phyloP scores from a whole-genome alignment of 2,329 filamentous ascomycete genomes.

The Diaporthe sp. region DNA sequence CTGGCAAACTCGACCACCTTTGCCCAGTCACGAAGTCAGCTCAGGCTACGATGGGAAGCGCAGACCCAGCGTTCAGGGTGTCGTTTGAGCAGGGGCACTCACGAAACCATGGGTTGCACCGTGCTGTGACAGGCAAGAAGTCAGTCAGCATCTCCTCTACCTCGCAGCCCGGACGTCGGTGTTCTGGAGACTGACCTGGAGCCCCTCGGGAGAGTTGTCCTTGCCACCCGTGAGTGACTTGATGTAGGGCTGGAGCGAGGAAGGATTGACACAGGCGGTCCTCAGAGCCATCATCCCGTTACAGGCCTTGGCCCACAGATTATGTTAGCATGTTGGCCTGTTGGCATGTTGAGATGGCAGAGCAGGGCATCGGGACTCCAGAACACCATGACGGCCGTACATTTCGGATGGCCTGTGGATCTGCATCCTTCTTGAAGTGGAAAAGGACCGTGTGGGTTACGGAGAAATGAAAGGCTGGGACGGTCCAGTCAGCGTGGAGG shows the following conservation, averaged over 20 bases:
- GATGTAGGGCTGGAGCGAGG: slow-evolving; percentile 70
- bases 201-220: slow-evolving; percentile 73
- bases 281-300: slow-evolving; percentile 60
- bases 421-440: slow-evolving; percentile 47
- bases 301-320: slow-evolving; percentile 46
- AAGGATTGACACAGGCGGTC: slow-evolving; percentile 72
- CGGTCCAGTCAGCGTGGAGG: slow-evolving; percentile 1
- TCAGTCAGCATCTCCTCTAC: neutral
- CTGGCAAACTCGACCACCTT: slow-evolving; percentile 73
- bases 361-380: neutral
- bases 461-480: slow-evolving; percentile 25
- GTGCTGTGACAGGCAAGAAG: neutral
- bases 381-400: slow-evolving; percentile 44
- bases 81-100: neutral
- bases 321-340: neutral
- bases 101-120: slow-evolving; percentile 23
- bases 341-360: neutral
- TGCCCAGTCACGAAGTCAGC: neutral
- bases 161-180: neutral
- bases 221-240: slow-evolving; percentile 68
- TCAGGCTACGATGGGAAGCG: neutral
- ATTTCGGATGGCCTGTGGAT: slow-evolving; percentile 48
- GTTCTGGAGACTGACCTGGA: slow-evolving; percentile 61
- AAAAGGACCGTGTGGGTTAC: slow-evolving; percentile 49
- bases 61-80: neutral